phyloP scores from a whole-genome alignment of 176 grass and related monocot genomes.

The Triticum aestivum region IWGSC_CS_RefSeq_v2.1 NC_057798.1:1007651-1008150 shows the following conservation, averaged over 20 bases:
- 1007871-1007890: constrained; percentile 41
- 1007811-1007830: constrained; percentile 23
- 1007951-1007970: constrained; percentile 38
- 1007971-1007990: constrained; percentile 37
- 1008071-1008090: constrained; percentile 54
- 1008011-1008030: constrained; percentile 42
- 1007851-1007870: constrained; percentile 16
- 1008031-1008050: constrained; percentile 29
- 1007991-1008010: constrained; percentile 26
- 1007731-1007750: constrained; percentile 12
- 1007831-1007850: constrained; percentile 27
- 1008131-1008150: constrained; percentile 1
- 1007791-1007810: constrained; percentile 26
- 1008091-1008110: constrained; percentile 51
- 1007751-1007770: constrained; percentile 36
- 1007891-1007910: background rate
- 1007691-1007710: constrained; percentile 13
- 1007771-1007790: constrained; percentile 34
- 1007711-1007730: background rate
- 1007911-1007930: constrained; percentile 15
- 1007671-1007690: background rate
- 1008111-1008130: constrained; percentile 31
- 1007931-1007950: background rate
- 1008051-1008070: constrained; percentile 32
- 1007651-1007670: constrained; percentile 13